phyloP scores from a whole-genome alignment of 2,329 filamentous ascomycete genomes.

The Biscogniauxia sp. region DNA sequence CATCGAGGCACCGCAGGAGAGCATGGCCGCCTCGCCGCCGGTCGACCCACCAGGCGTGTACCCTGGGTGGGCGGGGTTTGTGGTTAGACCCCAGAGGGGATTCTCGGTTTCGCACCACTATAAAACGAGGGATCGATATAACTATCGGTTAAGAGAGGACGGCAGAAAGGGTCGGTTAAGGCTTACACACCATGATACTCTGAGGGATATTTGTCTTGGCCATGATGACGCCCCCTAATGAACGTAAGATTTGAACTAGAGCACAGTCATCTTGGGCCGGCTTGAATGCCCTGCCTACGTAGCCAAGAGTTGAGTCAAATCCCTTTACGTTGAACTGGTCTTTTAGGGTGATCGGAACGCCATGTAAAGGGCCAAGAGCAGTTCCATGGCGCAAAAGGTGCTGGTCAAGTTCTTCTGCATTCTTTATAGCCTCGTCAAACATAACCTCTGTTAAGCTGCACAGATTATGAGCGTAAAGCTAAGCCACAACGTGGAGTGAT shows the following conservation, averaged over 20 bases:
- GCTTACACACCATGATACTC: conserved; percentile 28
- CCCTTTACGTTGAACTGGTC: conserved; percentile 62
- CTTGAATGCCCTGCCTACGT: conserved; percentile 48
- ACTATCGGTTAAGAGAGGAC: too few relatives aligned
- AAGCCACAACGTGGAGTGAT: too few relatives aligned
- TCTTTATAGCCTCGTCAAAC: conserved; percentile 23
- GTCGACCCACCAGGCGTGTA: conserved; percentile 45
- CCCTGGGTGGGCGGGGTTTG: conserved; percentile 39
- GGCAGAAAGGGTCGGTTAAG: too few relatives aligned
- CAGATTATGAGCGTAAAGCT: neutral
- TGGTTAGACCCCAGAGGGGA: conserved; percentile 49
- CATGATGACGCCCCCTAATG: conserved; percentile 50
- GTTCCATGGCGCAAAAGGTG: conserved; percentile 12
- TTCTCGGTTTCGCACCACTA: conserved; percentile 55
- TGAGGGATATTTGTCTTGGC: conserved; percentile 47
- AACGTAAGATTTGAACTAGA: conserved; percentile 46
- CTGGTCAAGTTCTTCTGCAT: conserved; percentile 23
- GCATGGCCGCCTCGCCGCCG: conserved; percentile 27
- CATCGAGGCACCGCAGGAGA: conserved; percentile 32
- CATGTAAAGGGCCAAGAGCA: conserved; percentile 22
- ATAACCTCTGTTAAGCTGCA: conserved; percentile 27
- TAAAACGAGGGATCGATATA: neutral
- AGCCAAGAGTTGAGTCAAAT: conserved; percentile 57
- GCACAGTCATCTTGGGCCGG: conserved; percentile 49
- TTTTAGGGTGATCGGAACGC: conserved; percentile 42